Percentiles rank a stretch among this genome's conserved stretches.
Conservation (phyloP, 495 filamentous ascomycete genomes). For the Aspergillus indologenus region DNA sequence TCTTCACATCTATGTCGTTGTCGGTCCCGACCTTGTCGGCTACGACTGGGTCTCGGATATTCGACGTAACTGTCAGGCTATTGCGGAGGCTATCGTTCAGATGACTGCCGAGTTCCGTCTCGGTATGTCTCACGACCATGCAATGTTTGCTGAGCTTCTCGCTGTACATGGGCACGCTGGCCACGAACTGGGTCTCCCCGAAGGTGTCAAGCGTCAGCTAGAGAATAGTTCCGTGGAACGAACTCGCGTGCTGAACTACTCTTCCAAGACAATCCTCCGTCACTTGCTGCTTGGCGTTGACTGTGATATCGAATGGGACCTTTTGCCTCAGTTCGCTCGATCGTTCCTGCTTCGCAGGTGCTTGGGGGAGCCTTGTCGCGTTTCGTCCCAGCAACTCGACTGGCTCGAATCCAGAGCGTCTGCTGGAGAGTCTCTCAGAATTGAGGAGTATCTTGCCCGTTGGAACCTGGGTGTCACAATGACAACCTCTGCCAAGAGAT, state of each 20-base stretch:
- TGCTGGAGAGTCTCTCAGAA: slow-evolving; percentile 25
- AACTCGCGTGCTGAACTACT: slow-evolving; percentile 25
- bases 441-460: slow-evolving; percentile 33
- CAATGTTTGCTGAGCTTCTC: slow-evolving; percentile 43
- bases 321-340: slow-evolving; percentile 29
- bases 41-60: slow-evolving; percentile 34
- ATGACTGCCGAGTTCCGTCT: slow-evolving; percentile 44
- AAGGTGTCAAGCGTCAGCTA: slow-evolving; percentile 22
- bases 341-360: slow-evolving; percentile 32
- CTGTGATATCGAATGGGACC: slow-evolving; percentile 39
- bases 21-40: slow-evolving; percentile 30
- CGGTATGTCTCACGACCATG: slow-evolving; percentile 46
- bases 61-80: slow-evolving; percentile 41
- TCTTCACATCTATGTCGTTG: slow-evolving; percentile 38
- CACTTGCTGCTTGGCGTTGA: slow-evolving; percentile 41
- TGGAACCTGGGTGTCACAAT: slow-evolving; percentile 37
- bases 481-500: slow-evolving; percentile 23
- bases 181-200: slow-evolving; percentile 16
- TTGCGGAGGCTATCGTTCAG: slow-evolving; percentile 53
- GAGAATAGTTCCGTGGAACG: slow-evolving; percentile 15
- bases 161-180: slow-evolving; percentile 26
- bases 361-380: slow-evolving; percentile 24
- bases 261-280: slow-evolving; percentile 34
- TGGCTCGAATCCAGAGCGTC: slow-evolving; percentile 33
- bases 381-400: slow-evolving; percentile 23